A percentile compares a stretch with the other conserved stretches of the same genome.
These are phyloP conservation scores for Coemansia sp. DNA, from an alignment of 192 early-diverging fungal species.

Conservation along the genomic window DNA sequence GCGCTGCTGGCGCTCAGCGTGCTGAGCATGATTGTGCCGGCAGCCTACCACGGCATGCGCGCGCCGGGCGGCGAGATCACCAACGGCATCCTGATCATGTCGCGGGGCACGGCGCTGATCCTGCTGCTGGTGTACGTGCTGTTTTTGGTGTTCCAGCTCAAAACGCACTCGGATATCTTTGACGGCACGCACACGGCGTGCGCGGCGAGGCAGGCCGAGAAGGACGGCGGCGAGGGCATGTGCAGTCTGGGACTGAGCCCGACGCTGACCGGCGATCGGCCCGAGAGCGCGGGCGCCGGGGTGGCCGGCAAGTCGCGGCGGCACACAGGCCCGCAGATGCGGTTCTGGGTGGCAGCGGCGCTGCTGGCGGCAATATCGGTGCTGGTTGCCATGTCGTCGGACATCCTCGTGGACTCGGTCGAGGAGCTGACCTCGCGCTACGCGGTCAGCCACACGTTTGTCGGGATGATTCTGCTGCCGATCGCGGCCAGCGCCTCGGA, in stretches of 20 bases:
- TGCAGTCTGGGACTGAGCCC: constrained; percentile 3
- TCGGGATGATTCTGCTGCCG: constrained; percentile 88
- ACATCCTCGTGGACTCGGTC: constrained; percentile 70
- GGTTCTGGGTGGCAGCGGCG: constrained; percentile 54
- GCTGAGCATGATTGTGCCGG: constrained; percentile 65
- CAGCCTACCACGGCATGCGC: constrained; percentile 60
- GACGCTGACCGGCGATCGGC: neutral
- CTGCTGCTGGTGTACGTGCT: constrained; percentile 64
- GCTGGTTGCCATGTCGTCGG: constrained; percentile 72
- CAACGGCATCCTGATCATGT: constrained; percentile 56
- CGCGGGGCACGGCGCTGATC: constrained; percentile 65
- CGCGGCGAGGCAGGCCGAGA: neutral
- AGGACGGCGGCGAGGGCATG: neutral
- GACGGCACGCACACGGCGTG: constrained; percentile 26
- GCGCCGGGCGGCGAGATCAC: constrained; percentile 44
- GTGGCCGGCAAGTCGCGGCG: no score
- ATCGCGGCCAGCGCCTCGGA: constrained; percentile 86
- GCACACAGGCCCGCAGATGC: constrained; percentile 52
- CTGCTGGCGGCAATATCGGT: constrained; percentile 61
- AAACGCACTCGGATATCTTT: constrained; percentile 65
- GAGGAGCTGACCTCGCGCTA: constrained; percentile 54
- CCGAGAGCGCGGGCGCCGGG: neutral
- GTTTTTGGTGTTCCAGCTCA: constrained; percentile 81
- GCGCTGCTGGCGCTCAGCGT: constrained; percentile 62
- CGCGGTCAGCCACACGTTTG: constrained; percentile 75